Percentiles rank a stretch among this genome's conserved stretches.
phyloP scores from a whole-genome alignment of 257 asterid species.

The Nicotiana sylvestris region DNA sequence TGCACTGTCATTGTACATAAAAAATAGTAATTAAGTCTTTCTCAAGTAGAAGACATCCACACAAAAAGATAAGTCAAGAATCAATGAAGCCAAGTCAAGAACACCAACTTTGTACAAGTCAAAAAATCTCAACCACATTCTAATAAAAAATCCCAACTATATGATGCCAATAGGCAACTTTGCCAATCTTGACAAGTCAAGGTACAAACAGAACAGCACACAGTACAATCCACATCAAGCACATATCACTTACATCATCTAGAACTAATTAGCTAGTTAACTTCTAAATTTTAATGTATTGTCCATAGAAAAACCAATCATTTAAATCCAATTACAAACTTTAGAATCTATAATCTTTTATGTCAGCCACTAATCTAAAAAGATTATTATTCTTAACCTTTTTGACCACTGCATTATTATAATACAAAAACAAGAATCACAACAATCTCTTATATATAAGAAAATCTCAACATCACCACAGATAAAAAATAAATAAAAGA shows the following conservation, averaged over 20 bases:
- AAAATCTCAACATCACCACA: not conserved
- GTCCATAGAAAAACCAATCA: not conserved
- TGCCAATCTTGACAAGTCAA: not conserved
- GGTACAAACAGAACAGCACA: not conserved
- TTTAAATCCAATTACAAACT: slow-evolving; percentile 1
- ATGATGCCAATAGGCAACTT: slow-evolving; percentile 10
- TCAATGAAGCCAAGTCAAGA: slow-evolving; percentile 1
- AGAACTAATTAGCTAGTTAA: not conserved
- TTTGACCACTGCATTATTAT: not conserved
- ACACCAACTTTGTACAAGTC: slow-evolving; percentile 4
- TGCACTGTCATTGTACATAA: not conserved
- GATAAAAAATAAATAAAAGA: not conserved
- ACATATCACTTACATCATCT: not conserved
- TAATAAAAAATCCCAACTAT: not conserved
- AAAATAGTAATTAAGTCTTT: too few relatives aligned
- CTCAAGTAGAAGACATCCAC: not conserved
- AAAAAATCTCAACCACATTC: not conserved
- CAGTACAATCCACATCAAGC: not conserved
- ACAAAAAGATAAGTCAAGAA: not conserved
- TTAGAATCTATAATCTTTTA: not conserved
- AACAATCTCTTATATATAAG: not conserved
- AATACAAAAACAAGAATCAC: not conserved
- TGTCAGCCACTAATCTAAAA: not conserved
- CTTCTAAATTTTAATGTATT: not conserved
- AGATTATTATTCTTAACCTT: not conserved